A percentile compares a stretch with the other conserved stretches of the same genome.
These are phyloP conservation scores for Vitellaria paradoxa DNA, from an alignment of 179 eudicot genomes.

Conservation along the genomic window DNA sequence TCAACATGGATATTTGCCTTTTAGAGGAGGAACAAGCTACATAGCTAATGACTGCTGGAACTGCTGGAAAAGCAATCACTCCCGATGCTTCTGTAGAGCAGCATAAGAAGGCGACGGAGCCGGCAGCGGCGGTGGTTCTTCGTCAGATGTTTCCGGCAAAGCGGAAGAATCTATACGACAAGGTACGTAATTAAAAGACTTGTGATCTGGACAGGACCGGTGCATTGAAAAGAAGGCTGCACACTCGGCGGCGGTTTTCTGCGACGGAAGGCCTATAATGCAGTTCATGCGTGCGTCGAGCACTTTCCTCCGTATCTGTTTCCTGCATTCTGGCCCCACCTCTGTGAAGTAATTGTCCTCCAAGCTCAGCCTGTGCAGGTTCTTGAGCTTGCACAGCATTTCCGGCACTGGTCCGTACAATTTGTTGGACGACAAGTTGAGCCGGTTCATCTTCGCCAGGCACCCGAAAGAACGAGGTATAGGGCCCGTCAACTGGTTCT, in stretches of 20 bases:
- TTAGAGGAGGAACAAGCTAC: too few species aligned
- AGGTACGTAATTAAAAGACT: conserved; percentile 16
- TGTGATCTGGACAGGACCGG: conserved; percentile 22
- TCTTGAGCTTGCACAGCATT: conserved; percentile 42
- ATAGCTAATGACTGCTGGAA: too few species aligned
- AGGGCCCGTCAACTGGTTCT: conserved; percentile 55
- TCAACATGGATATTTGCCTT: too few species aligned
- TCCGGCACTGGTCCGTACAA: conserved; percentile 64
- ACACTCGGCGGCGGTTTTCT: conserved; percentile 37
- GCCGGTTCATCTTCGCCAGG: conserved; percentile 29
- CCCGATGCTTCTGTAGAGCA: conserved; percentile 16
- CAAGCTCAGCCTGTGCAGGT: conserved; percentile 32
- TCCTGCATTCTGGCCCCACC: conserved; percentile 54
- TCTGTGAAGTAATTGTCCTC: conserved; percentile 54
- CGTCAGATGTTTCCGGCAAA: conserved; percentile 4
- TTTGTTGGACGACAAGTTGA: conserved; percentile 45
- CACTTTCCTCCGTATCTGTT: conserved; percentile 25
- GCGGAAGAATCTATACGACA: conserved; percentile 13
- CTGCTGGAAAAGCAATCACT: not conserved
- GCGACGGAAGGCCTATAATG: conserved; percentile 35
- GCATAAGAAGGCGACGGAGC: conserved; percentile 28
- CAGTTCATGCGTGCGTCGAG: conserved; percentile 41
- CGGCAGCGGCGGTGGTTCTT: not conserved
- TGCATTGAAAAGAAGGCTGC: conserved; percentile 30
- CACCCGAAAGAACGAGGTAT: conserved; percentile 63